phyloP scores from a whole-genome alignment of 768 basidiomycete species.

The Termitomyces sp. region DNA sequence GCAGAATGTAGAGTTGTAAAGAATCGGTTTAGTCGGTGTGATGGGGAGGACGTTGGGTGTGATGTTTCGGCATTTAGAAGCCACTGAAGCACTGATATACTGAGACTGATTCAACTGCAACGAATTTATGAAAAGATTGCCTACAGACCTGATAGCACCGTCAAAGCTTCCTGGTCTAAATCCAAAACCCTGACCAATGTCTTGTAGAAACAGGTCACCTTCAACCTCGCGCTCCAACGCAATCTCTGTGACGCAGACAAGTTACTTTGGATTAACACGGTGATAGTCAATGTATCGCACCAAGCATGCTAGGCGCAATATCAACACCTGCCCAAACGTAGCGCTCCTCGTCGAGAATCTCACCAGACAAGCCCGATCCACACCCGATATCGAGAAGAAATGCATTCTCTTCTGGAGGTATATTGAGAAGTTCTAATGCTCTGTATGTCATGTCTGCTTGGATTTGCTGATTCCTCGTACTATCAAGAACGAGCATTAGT shows the following conservation, averaged over 20 bases:
- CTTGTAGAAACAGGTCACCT: constrained; percentile 94
- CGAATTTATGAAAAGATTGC: not conserved
- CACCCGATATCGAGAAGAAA: constrained; percentile 95
- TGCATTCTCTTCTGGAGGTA: constrained; percentile 75
- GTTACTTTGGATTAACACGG: not conserved
- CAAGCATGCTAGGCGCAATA: constrained; percentile 95
- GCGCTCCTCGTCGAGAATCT: constrained; percentile 93
- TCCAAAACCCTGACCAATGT: constrained; percentile 97
- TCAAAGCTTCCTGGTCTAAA: constrained; percentile 97
- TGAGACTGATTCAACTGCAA: constrained; percentile 24
- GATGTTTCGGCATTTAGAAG: constrained; percentile 94
- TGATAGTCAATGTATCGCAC: constrained; percentile 36
- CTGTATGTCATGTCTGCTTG: constrained; percentile 98
- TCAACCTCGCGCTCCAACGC: constrained; percentile 94
- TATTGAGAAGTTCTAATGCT: constrained; percentile 83
- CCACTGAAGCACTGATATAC: constrained; percentile 99
- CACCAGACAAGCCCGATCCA: constrained; percentile 94
- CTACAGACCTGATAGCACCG: constrained; percentile 84
- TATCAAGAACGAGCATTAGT: constrained; percentile 27
- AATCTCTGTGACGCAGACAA: constrained; percentile 59
- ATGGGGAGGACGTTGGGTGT: constrained; percentile 83
- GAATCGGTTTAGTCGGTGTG: constrained; percentile 79
- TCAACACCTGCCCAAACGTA: constrained; percentile 93
- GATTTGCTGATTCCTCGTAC: constrained; percentile 93
- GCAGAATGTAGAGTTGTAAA: constrained; percentile 91